Conservation (phyloP, 2,329 filamentous ascomycete species). For the Alternaria dauci region DNA sequence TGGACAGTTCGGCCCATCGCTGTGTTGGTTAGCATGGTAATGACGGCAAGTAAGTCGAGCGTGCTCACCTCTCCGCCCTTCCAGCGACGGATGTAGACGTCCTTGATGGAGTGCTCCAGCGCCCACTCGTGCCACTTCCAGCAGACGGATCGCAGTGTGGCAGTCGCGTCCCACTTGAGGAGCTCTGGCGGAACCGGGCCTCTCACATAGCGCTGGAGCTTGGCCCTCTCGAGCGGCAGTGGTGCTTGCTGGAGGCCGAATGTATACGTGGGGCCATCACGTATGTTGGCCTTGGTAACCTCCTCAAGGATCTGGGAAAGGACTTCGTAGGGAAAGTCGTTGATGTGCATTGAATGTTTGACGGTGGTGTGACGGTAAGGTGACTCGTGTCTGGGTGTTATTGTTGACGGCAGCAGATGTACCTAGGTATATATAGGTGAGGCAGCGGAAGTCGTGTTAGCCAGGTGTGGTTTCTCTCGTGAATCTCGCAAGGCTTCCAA, state of each 20-base stretch:
- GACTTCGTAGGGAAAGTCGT: constrained; percentile 62
- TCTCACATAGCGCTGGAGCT: constrained; percentile 60
- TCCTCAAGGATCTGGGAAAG: constrained; percentile 61
- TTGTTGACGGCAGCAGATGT: background rate
- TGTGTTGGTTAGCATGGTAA: constrained; percentile 42
- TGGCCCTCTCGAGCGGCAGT: constrained; percentile 55
- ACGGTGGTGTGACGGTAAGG: constrained; percentile 8
- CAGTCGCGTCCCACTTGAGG: constrained; percentile 61
- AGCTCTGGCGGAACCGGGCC: constrained; percentile 61
- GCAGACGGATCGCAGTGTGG: constrained; percentile 60
- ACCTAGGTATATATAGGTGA: background rate
- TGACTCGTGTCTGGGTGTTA: constrained; percentile 21
- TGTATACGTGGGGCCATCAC: constrained; percentile 59
- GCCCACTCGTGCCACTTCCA: constrained; percentile 63
- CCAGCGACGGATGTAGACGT: constrained; percentile 62
- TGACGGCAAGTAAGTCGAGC: background rate
- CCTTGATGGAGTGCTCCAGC: constrained; percentile 59
- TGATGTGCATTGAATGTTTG: constrained; percentile 55
- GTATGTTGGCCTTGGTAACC: constrained; percentile 58
- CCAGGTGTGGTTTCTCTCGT: constrained; percentile 27
- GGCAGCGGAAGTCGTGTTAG: constrained; percentile 18
- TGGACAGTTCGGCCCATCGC: constrained; percentile 60
- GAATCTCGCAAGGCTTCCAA: constrained; percentile 14
- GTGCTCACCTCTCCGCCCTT: constrained; percentile 55
- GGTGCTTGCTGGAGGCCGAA: constrained; percentile 62